These are phyloP conservation scores for Nannochloropsis salina DNA, from an alignment of 108 stramenopile species.

Conservation along the genomic window DNA sequence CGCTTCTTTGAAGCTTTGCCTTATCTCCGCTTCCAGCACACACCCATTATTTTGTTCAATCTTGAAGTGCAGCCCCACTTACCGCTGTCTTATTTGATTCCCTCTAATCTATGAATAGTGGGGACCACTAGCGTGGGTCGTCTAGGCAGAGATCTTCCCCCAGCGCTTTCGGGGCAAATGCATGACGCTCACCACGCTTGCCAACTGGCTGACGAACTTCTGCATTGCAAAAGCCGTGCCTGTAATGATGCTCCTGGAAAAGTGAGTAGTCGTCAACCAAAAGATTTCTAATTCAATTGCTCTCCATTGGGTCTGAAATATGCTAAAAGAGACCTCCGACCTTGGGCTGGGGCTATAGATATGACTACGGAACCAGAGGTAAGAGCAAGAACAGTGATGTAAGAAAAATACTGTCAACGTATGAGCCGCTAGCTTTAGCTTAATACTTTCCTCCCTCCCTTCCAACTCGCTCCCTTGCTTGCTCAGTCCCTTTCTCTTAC, in stretches of 20 bases:
- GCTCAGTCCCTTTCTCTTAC: no score
- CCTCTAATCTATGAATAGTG: no score
- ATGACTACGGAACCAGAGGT: no score
- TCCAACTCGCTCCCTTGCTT: not conserved
- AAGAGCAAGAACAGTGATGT: not conserved
- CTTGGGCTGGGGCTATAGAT: no score
- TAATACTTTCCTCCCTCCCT: not conserved
- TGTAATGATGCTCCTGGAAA: not conserved
- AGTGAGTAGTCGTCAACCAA: not conserved
- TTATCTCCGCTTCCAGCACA: no score
- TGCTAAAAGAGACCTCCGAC: no score
- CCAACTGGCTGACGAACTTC: slow-evolving; percentile 41
- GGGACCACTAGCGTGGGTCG: slow-evolving; percentile 54
- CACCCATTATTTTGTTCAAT: no score
- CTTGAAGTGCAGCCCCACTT: no score
- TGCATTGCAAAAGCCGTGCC: slow-evolving; percentile 19
- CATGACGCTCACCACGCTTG: slow-evolving; percentile 41
- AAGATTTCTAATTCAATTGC: not conserved
- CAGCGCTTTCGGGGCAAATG: slow-evolving; percentile 51
- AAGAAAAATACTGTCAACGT: not conserved
- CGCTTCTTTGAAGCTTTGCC: no score
- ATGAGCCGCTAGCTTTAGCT: not conserved
- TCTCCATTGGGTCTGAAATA: no score
- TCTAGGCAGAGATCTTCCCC: slow-evolving; percentile 53
- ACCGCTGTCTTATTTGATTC: no score